A percentile compares a stretch with the other conserved stretches of the same genome.
These are phyloP conservation scores for Pulveroboletus ravenelii DNA, from an alignment of 768 basidiomycete species.

Conservation along the genomic window DNA sequence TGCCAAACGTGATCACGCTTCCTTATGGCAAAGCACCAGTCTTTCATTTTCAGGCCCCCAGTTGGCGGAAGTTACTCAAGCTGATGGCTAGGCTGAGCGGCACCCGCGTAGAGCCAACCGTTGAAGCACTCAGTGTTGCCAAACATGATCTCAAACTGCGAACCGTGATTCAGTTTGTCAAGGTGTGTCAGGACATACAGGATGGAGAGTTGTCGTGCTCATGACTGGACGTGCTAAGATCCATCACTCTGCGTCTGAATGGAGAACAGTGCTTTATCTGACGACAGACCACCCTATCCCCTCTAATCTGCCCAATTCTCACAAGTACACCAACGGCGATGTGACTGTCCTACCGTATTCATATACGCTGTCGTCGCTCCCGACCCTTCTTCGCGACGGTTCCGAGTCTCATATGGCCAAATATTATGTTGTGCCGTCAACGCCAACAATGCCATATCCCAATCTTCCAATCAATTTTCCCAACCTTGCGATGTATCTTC, in stretches of 20 bases:
- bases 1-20: conserved; percentile 73
- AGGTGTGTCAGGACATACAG: conserved; percentile 39
- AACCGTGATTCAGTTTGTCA: conserved; percentile 75
- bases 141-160: conserved; percentile 59
- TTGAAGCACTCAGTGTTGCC: conserved; percentile 57
- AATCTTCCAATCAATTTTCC: conserved; percentile 72
- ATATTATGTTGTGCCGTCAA: conserved; percentile 66
- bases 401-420: conserved; percentile 61
- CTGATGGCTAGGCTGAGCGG: conserved; percentile 70
- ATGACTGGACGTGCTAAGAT: conserved; percentile 37
- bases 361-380: conserved; percentile 55
- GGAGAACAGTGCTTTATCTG: conserved; percentile 76
- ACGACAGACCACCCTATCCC: conserved; percentile 68
- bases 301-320: conserved; percentile 36
- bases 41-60: conserved; percentile 68
- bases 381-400: conserved; percentile 59
- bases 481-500: conserved; percentile 69
- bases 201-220: background rate
- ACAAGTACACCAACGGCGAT: conserved; percentile 53
- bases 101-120: conserved; percentile 64
- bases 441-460: conserved; percentile 56
- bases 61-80: conserved; percentile 69
- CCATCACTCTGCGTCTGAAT: conserved; percentile 53
- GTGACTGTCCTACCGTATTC: conserved; percentile 69
- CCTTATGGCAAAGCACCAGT: conserved; percentile 65